phyloP scores from a whole-genome alignment of 83 land plant genomes.

The Isoetes engelmannii region DNA sequence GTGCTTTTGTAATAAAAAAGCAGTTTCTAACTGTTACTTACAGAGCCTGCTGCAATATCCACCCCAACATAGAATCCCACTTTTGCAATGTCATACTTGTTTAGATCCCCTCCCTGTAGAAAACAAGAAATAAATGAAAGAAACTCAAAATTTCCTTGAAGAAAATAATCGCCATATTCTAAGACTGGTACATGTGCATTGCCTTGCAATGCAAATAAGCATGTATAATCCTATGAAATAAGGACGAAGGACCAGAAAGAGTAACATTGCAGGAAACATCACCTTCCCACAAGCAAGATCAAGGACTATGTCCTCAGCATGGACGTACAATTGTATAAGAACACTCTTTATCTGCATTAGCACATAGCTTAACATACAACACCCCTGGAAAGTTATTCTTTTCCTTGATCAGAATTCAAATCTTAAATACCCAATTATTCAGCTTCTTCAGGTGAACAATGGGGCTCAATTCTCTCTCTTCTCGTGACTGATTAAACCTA shows the following conservation, averaged over 20 bases:
- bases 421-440: constrained; percentile 71
- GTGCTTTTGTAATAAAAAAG: neutral
- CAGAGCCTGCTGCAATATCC: constrained; percentile 93
- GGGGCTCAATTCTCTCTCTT: constrained; percentile 91
- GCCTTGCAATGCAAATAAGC: neutral
- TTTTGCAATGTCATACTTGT: constrained; percentile 92
- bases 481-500: constrained; percentile 81
- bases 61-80: constrained; percentile 88
- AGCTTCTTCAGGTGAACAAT: constrained; percentile 96
- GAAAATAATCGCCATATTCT: too few relatives aligned
- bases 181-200: too few relatives aligned
- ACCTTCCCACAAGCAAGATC: constrained; percentile 99
- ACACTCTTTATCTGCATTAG: constrained; percentile 77
- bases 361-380: neutral
- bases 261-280: neutral
- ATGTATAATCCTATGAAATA: neutral
- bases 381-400: neutral
- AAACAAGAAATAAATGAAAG: neutral
- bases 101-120: constrained; percentile 84
- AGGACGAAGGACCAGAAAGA: neutral
- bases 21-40: constrained; percentile 19
- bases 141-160: neutral
- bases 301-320: constrained; percentile 62
- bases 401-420: constrained; percentile 2
- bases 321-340: constrained; percentile 66